These are phyloP conservation scores for Geotrichum carabidarum DNA, from an alignment of 1,139 yeast genomes.

Conservation along the genomic window DNA sequence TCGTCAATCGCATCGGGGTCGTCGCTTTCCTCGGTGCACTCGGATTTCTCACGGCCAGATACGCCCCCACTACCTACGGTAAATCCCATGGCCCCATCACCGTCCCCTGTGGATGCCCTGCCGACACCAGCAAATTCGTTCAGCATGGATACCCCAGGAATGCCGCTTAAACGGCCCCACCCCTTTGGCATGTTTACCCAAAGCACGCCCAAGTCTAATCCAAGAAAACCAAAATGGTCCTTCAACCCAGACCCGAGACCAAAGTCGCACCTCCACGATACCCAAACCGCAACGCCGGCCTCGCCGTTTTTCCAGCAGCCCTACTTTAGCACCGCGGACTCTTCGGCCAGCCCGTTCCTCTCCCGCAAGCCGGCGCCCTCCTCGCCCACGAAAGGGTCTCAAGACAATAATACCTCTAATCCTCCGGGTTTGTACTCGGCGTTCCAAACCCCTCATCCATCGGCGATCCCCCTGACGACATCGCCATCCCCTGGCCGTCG, in stretches of 20 bases:
- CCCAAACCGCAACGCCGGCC: background rate
- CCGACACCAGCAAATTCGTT: conserved; percentile 3
- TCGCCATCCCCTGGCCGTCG: conserved; percentile 18
- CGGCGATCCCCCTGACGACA: conserved; percentile 17
- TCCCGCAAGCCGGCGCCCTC: background rate
- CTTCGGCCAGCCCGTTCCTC: conserved; percentile 4
- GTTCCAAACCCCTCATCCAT: conserved; percentile 12
- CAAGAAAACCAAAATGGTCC: conserved; percentile 8
- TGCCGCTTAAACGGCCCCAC: conserved; percentile 11
- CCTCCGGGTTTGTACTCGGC: conserved; percentile 2
- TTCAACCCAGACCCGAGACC: conserved; percentile 9
- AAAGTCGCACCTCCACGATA: conserved; percentile 3
- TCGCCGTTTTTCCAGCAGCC: conserved; percentile 19
- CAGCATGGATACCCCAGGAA: background rate
- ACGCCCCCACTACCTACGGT: background rate
- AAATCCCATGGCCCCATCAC: background rate
- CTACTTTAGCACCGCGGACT: conserved; percentile 12
- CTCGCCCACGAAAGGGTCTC: conserved; percentile 4
- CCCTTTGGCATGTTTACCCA: conserved; percentile 5
- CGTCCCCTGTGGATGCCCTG: background rate
- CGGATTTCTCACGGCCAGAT: conserved; percentile 8
- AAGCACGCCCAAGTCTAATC: background rate
- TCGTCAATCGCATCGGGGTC: conserved; percentile 16
- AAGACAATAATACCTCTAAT: conserved; percentile 5
- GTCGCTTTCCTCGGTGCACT: conserved; percentile 16